Evolutionary conservation across 176 grass and related monocot species (phyloP), one percentile per base, ranked within the genome.

Genomic region (Bolboschoenus planiculmis): DNA sequence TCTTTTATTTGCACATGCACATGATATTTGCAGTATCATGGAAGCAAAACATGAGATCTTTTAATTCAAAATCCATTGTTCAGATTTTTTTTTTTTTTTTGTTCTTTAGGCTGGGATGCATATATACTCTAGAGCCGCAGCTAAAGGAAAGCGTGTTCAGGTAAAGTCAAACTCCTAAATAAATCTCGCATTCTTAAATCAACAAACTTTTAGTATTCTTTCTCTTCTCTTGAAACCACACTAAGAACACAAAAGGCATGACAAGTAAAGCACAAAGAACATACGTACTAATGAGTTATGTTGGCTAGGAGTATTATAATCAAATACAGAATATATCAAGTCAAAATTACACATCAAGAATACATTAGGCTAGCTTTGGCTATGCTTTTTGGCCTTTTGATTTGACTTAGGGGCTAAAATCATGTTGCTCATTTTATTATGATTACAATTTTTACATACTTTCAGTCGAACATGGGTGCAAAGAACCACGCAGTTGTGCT

Each of bases 401-500:
- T 43, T 70, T 39, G 18, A 70, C 20, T 70, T 70, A 10, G 37
- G 36, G 24, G 14, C 26, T 14, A 53, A 53, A 60, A 37, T 10
- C 27, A 34, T 21, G 13, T 15, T 50, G 8, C 30, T 44, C 42
- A 5, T n/a, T 81, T 63, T 76, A 10, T 73, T 27, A 53, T 23
- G 3, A 85, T 88, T 86, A 50, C 64, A 16, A 33, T 77, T 53
- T n/a, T 43, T 77, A 34, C 11, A 18, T 76, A 77, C 30, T 77
- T 85, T 83, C 46, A 98, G 95, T 98, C 90, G 75, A 98, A 98
- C 64, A 98, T 98, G 95, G 92, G 95, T 76, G 95, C 95, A 63
- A 98, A 98, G 81, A 98, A 98, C 88, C 95, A 98, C 84, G 95
- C 92, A 37, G 88, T 98, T 79, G 78, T 98, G 70, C 91, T 98